A percentile compares a stretch with the other conserved stretches of the same genome.
These are phyloP conservation scores for Viola odorata DNA, from an alignment of 345 rosid genomes.

Conservation along the genomic window DNA sequence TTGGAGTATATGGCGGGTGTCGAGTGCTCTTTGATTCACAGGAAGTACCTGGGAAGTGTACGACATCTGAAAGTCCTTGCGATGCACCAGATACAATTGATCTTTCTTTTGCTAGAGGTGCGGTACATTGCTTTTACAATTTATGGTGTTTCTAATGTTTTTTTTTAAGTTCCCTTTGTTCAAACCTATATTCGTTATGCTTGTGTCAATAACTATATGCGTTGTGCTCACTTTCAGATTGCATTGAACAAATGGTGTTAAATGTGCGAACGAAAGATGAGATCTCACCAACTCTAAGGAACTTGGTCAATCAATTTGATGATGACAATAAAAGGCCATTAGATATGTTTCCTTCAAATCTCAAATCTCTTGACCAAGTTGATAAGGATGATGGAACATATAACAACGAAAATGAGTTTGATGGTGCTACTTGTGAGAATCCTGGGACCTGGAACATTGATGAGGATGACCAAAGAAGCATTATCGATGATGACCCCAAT, in stretches of 20 bases:
- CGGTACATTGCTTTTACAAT: conserved; percentile 14
- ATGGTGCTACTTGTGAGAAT: conserved; percentile 47
- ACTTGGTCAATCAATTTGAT: conserved; percentile 59
- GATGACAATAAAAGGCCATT: conserved; percentile 59
- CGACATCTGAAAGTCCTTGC: conserved; percentile 37
- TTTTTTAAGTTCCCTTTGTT: neutral
- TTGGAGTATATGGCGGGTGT: conserved; percentile 85
- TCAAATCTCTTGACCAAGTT: conserved; percentile 34
- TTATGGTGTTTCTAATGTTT: conserved; percentile 1
- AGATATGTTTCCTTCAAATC: conserved; percentile 44
- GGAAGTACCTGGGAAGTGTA: conserved; percentile 76
- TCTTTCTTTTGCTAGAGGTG: conserved; percentile 75
- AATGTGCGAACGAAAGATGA: conserved; percentile 60
- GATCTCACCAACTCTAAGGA: conserved; percentile 66
- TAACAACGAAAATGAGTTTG: conserved; percentile 38
- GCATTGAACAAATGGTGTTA: conserved; percentile 57
- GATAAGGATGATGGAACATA: conserved; percentile 21
- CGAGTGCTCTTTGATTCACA: conserved; percentile 86
- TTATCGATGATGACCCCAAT: conserved; percentile 40
- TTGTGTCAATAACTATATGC: neutral
- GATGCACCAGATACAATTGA: conserved; percentile 55
- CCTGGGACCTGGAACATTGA: conserved; percentile 40
- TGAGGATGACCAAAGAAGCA: conserved; percentile 45
- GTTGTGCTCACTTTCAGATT: conserved; percentile 41
- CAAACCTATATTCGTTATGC: neutral